Base-by-base conservation (phyloP, 345 rosid genomes). In the Citrus mangshanensis region DNA sequence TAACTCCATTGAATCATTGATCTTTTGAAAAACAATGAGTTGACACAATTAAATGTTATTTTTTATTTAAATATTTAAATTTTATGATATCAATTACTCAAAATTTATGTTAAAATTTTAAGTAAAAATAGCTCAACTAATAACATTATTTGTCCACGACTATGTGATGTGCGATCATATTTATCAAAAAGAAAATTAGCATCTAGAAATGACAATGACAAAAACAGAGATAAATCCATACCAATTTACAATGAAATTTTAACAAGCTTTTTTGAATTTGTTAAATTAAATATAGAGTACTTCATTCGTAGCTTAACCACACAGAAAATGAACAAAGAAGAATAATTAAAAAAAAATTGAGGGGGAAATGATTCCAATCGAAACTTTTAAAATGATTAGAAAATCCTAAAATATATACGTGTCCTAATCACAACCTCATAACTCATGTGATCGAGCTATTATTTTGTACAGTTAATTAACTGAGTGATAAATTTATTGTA, bases 381-480 rank as follows among this genome's bases (percentile, higher is more conserved):
- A 14, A 37, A 73, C 9, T 60, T 74, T 60, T n/a, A 9, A 30
- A 49, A 62, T 62, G 28, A 73, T 27, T 61, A 61, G 27, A 61
- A 74, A 74, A 42, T 34, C 38, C 35, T 61, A 61, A 70, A 62
- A 9, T 24, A 38, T 32, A 42, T 40, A 49, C 68, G 59, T 27
- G 58, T 74, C 77, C 46, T 64, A 3, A 10, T 38, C 77, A 30
- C 38, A 74, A 74, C 69, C 77, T 62, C 58, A 40, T 3, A 30
- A 30, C 22, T 64, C 9, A 75, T 62, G 9, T 12, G 42, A 75
- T 27, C 42, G 22, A 64, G 58, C 46, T 63, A 28, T 28, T 65
- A 42, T 62, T 37, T 35, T 73, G 3, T n/a, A 37, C 25, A 37
- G 34, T 61, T 59, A 40, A 40, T 38, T 73, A 75, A 42, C 16